phyloP scores from a whole-genome alignment of 202 grass and related monocot genomes.

The Carex sylvatica region DNA sequence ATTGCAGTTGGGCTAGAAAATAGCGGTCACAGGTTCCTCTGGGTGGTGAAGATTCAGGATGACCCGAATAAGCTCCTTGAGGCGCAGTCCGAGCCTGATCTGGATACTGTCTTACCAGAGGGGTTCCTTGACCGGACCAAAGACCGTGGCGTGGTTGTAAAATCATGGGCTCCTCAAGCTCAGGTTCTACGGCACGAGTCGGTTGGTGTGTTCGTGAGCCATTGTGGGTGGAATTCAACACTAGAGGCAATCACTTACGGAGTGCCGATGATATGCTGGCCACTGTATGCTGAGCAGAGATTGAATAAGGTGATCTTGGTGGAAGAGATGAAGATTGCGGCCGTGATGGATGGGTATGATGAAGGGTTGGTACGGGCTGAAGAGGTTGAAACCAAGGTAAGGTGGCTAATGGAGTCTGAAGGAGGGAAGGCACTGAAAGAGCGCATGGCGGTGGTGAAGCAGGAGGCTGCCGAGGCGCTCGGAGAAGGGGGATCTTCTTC shows the following conservation, averaged over 20 bases:
- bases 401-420: constrained; percentile 44
- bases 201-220: constrained; percentile 58
- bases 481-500: constrained; percentile 32
- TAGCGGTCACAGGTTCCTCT: constrained; percentile 45
- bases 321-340: constrained; percentile 32
- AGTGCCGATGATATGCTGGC: constrained; percentile 64
- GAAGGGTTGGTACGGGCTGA: constrained; percentile 34
- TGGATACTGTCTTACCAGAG: constrained; percentile 42
- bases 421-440: constrained; percentile 35
- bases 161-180: constrained; percentile 67
- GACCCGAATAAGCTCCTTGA: constrained; percentile 25
- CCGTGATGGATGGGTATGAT: constrained; percentile 51
- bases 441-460: constrained; percentile 25
- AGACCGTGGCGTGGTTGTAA: constrained; percentile 38
- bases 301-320: constrained; percentile 54
- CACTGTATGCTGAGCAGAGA: constrained; percentile 48
- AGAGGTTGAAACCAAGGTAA: constrained; percentile 48
- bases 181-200: constrained; percentile 41
- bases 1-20: constrained; percentile 46
- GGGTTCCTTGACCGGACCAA: constrained; percentile 55
- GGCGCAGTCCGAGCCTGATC: constrained; percentile 19
- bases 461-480: constrained; percentile 33
- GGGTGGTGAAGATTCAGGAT: constrained; percentile 39
- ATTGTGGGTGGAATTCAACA: constrained; percentile 79
- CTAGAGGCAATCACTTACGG: constrained; percentile 47